These are phyloP conservation scores for Geotrichum klebahnii DNA, from an alignment of 1,139 yeast genomes.

Conservation along the genomic window DNA sequence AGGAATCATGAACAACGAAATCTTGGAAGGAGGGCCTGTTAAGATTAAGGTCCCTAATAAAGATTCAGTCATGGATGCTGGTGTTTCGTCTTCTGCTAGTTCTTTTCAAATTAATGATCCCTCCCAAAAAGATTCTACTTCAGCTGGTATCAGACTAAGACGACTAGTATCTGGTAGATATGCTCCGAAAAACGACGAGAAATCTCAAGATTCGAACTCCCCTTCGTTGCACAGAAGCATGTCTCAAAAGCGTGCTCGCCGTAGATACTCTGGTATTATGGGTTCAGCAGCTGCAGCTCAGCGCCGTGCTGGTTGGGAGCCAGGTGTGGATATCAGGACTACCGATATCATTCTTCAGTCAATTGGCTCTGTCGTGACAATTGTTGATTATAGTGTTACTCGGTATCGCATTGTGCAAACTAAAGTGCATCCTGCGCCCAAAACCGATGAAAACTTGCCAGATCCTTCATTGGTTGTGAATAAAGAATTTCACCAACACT, in stretches of 20 bases:
- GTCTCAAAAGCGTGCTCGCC: conserved; percentile 17
- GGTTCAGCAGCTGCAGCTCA: conserved; percentile 26
- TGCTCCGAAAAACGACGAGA: background rate
- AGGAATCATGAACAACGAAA: background rate
- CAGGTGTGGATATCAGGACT: conserved; percentile 50
- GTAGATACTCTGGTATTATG: conserved; percentile 25
- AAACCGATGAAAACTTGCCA: conserved; percentile 9
- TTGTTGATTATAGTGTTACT: conserved; percentile 46
- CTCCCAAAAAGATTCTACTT: background rate
- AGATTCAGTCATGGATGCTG: background rate
- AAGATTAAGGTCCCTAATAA: background rate
- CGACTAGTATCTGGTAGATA: background rate
- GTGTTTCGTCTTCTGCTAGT: conserved; percentile 1
- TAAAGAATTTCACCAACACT: conserved; percentile 28
- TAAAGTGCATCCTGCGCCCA: conserved; percentile 25
- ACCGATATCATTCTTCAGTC: conserved; percentile 49
- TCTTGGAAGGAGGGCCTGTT: background rate
- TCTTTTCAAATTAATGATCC: background rate
- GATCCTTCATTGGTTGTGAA: conserved; percentile 21
- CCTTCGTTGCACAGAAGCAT: too few species aligned
- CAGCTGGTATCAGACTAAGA: background rate
- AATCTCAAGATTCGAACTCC: background rate
- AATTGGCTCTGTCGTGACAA: conserved; percentile 47
- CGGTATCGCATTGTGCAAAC: conserved; percentile 44
- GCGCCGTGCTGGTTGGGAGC: conserved; percentile 49